phyloP scores from a whole-genome alignment of 768 basidiomycete genomes.

The Suillus discolor region DNA sequence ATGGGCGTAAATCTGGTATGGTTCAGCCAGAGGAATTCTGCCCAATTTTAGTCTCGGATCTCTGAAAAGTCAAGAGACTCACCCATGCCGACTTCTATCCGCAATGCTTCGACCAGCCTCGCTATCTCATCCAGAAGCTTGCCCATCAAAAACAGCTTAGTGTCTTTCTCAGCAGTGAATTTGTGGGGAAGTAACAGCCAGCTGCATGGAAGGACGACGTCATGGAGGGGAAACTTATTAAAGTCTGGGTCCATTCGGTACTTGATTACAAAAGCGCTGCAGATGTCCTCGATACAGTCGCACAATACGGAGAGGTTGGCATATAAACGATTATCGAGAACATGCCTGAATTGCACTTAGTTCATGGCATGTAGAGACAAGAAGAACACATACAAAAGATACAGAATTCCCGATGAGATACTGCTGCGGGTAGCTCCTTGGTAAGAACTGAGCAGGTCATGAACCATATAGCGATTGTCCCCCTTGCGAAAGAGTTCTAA shows the following conservation, averaged over 20 bases:
- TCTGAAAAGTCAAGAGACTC: conserved; percentile 7
- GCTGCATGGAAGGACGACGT: conserved; percentile 52
- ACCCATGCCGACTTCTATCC: conserved; percentile 31
- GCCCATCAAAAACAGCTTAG: conserved; percentile 5
- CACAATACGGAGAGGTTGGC: conserved; percentile 54
- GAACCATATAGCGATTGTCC: conserved; percentile 28
- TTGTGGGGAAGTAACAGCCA: conserved; percentile 42
- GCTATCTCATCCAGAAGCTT: conserved; percentile 23
- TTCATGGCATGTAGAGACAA: background rate
- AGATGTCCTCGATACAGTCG: conserved; percentile 51
- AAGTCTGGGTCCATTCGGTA: conserved; percentile 20
- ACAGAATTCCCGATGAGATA: conserved; percentile 37
- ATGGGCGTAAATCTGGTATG: conserved; percentile 18
- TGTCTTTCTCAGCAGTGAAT: conserved; percentile 17
- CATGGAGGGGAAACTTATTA: conserved; percentile 36
- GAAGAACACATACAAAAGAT: background rate
- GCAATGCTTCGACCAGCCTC: conserved; percentile 32
- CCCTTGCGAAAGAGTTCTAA: conserved; percentile 11
- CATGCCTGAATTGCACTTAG: conserved; percentile 38
- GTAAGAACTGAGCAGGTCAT: conserved; percentile 33
- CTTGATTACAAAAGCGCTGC: conserved; percentile 42
- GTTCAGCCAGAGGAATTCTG: conserved; percentile 10
- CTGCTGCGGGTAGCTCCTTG: conserved; percentile 29
- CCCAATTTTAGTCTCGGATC: background rate
- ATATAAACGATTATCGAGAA: conserved; percentile 38